A percentile compares a stretch with the other conserved stretches of the same genome.
Conservation (phyloP, 768 basidiomycete genomes). For the Trametes cinnabarina region DNA sequence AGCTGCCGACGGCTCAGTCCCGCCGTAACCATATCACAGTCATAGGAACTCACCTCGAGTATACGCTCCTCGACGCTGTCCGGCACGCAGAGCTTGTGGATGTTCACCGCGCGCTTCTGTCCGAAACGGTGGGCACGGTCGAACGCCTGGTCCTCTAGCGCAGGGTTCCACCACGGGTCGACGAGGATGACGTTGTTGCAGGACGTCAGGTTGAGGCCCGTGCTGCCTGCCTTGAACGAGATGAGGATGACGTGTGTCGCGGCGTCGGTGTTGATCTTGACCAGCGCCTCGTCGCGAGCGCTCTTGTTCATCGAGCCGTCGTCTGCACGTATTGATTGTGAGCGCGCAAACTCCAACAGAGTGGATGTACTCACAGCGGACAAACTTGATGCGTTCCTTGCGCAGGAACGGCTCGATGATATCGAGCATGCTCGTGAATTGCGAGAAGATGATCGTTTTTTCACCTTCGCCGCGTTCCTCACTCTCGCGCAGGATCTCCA, state of each 20-base stretch:
- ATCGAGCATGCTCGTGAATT: constrained; percentile 87
- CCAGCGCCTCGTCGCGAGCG: constrained; percentile 72
- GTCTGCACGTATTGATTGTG: constrained; percentile 46
- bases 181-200: constrained; percentile 94
- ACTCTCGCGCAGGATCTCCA: constrained; percentile 68
- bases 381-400: constrained; percentile 64
- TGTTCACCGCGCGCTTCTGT: constrained; percentile 82
- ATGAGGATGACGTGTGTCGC: constrained; percentile 79
- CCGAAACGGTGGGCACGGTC: constrained; percentile 90
- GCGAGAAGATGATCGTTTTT: constrained; percentile 97
- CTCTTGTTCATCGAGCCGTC: constrained; percentile 83
- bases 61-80: constrained; percentile 88
- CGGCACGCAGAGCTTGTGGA: constrained; percentile 85
- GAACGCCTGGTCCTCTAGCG: constrained; percentile 91
- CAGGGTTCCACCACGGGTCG: constrained; percentile 96
- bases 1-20: constrained; percentile 42
- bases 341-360: neutral
- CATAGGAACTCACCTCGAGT: constrained; percentile 46
- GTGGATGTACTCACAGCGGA: constrained; percentile 68
- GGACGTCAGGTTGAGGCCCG: constrained; percentile 85
- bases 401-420: constrained; percentile 82
- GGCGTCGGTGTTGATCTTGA: constrained; percentile 62
- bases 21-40: neutral
- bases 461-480: constrained; percentile 60
- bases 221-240: constrained; percentile 94